Evolutionary conservation across 768 basidiomycete species (phyloP).

Genomic region (Kwoniella newhampshirensis): DNA sequence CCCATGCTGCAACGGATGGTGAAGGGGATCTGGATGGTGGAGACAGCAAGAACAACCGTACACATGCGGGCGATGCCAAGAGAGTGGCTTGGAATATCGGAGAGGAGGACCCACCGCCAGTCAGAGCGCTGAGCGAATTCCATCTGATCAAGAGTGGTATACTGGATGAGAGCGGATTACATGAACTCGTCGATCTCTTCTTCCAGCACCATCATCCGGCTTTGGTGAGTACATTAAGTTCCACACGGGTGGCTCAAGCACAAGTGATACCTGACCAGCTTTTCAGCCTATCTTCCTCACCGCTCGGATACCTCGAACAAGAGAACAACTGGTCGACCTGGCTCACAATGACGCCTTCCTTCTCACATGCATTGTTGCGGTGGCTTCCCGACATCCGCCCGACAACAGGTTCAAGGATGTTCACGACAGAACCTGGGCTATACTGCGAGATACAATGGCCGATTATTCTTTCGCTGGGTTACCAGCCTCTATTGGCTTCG

Average conservation of each 20-base stretch:
- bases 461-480: conserved; percentile 44
- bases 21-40: conserved; percentile 9
- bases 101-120: conserved; percentile 12
- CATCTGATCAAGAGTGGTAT: conserved; percentile 37
- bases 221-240: conserved; percentile 31
- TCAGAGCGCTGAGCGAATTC: conserved; percentile 23
- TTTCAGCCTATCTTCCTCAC: conserved; percentile 44
- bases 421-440: conserved; percentile 42
- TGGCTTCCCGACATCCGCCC: conserved; percentile 41
- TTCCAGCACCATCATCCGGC: conserved; percentile 43
- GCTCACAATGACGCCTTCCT: conserved; percentile 39
- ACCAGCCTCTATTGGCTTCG: conserved; percentile 41
- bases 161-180: conserved; percentile 27
- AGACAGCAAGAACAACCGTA: not conserved
- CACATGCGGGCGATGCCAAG: conserved; percentile 2
- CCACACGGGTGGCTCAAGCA: too few relatives aligned
- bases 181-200: conserved; percentile 29
- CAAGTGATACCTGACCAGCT: not conserved
- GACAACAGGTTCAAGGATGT: conserved; percentile 27
- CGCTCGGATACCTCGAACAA: conserved; percentile 35
- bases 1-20: conserved; percentile 42
- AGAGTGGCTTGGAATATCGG: conserved; percentile 17
- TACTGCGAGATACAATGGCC: conserved; percentile 38
- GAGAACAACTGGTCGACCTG: conserved; percentile 30
- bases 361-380: conserved; percentile 35